Evolutionary conservation across 2,329 filamentous ascomycete species (phyloP).

Genomic region (Cercospora janseana): DNA sequence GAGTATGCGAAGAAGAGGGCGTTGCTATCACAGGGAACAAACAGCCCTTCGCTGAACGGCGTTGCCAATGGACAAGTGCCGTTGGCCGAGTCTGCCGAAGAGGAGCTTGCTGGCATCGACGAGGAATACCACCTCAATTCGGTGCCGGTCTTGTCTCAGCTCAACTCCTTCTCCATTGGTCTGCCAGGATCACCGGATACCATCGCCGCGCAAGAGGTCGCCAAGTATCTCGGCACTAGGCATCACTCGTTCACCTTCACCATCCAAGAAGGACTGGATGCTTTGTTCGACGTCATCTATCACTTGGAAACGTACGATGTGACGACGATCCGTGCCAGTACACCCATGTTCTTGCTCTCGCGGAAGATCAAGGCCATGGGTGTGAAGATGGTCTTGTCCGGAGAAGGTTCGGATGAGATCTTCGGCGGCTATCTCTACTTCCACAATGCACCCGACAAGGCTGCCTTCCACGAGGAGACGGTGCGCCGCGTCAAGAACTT

Average conservation of each 20-base stretch:
- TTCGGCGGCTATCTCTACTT: slow-evolving; percentile 99
- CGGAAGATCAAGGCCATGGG: slow-evolving; percentile 99
- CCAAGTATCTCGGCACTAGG: slow-evolving; percentile 94
- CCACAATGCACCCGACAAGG: slow-evolving; percentile 86
- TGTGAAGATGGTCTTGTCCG: slow-evolving; percentile 98
- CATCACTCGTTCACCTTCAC: slow-evolving; percentile 99
- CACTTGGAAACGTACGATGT: slow-evolving; percentile 98
- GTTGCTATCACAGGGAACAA: slow-evolving; percentile 36
- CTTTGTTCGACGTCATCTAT: slow-evolving; percentile 94
- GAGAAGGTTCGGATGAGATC: slow-evolving; percentile 96
- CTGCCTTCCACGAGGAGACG: slow-evolving; percentile 93
- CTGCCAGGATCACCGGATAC: slow-evolving; percentile 90
- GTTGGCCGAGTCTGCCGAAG: slow-evolving; percentile 51
- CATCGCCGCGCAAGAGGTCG: slow-evolving; percentile 85
- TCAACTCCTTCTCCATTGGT: slow-evolving; percentile 99
- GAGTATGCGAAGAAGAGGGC: slow-evolving; percentile 43
- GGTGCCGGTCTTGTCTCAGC: slow-evolving; percentile 84
- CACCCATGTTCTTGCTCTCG: slow-evolving; percentile 95
- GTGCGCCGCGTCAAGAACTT: slow-evolving; percentile 94
- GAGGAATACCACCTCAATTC: slow-evolving; percentile 87
- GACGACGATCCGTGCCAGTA: slow-evolving; percentile 96
- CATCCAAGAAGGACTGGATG: slow-evolving; percentile 93
- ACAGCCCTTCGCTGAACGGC: slow-evolving; percentile 32
- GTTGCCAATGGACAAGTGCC: slow-evolving; percentile 47
- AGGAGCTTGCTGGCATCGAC: slow-evolving; percentile 88